phyloP scores from a whole-genome alignment of 257 asterid genomes.

The Nicotiana tomentosiformis region DNA sequence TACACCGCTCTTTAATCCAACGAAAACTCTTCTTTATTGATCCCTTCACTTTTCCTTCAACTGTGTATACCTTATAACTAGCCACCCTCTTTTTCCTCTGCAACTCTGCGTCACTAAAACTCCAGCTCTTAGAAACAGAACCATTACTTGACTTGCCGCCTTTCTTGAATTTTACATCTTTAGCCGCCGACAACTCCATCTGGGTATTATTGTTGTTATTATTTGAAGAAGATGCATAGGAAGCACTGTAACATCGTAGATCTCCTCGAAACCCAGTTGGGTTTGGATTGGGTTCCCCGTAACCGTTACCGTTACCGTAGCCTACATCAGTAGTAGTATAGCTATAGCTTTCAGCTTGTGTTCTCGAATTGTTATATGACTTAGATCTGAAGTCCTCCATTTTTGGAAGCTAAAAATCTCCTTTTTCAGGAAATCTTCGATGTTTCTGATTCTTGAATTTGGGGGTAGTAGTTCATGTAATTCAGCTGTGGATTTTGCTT shows the following conservation, averaged over 20 bases:
- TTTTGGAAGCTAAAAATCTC: no score
- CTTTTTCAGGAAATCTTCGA: background rate
- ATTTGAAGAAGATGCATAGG: background rate
- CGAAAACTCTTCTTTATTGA: slow-evolving; percentile 10
- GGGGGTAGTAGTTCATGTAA: background rate
- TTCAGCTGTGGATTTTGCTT: background rate
- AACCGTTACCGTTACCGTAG: background rate
- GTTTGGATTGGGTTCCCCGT: background rate
- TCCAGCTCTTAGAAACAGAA: slow-evolving; percentile 10
- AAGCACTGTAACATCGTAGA: slow-evolving; percentile 1
- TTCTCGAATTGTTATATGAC: background rate
- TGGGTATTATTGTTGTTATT: background rate
- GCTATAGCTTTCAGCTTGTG: background rate
- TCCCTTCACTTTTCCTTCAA: slow-evolving; percentile 13
- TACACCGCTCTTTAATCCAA: slow-evolving; percentile 13
- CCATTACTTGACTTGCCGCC: background rate
- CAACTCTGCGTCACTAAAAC: slow-evolving; percentile 11
- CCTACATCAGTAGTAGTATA: background rate
- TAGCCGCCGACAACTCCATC: background rate
- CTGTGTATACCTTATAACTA: slow-evolving; percentile 13
- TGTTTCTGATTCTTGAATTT: background rate
- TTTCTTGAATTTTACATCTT: background rate
- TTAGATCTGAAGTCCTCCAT: slow-evolving; percentile 5
- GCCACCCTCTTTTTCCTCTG: slow-evolving; percentile 22
- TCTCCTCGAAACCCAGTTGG: slow-evolving; percentile 1